Base-by-base conservation (phyloP, 495 filamentous ascomycete species). In the Parachaetomium inaequale region DNA sequence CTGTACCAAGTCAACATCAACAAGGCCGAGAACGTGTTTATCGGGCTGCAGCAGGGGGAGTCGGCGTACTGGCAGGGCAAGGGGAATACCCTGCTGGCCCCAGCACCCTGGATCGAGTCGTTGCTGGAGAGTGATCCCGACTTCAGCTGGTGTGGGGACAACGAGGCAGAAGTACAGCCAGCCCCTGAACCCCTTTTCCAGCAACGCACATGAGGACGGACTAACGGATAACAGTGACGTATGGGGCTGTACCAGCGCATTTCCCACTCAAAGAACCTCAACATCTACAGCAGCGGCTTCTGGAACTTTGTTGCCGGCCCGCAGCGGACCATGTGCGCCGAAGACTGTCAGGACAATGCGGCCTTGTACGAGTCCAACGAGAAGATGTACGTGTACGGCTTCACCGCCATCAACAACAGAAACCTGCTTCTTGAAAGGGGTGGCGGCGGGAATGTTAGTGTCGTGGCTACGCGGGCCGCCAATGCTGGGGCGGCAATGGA, bases 311-410 rank as follows among this genome's bases (percentile, higher is more conserved):
- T 46, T 6, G 43, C 43, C n/a, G 43, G 43, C n/a, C 43, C 43
- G 2, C n/a, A 46, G n/a, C 43, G 43, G 21, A 7, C 17, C 17
- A 46, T 46, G 43, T 46, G 43, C n/a, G 21, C n/a, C 11, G 43
- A 46, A 6, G 43, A 46, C 7, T 46, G 43, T 12, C 43, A 46
- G n/a, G 21, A 46, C n/a, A 46, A 46, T 17, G 43, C 43, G 17
- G 43, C 43, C 15, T 17, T 23, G 55, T 75, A 75, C 26, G 68
- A 80, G 40, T 25, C 62, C 23, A 71, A 74, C 51, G 71, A 70
- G n/a, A 63, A 68, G n/a, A n/a, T 82, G 29, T 76, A 73, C 47
- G 70, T 76, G 53, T 82, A 79, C 59, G 79, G 78, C 0, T 70
- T 79, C 7, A 75, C 74, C 46, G 76, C 78, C 7, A 75, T 78